A percentile compares a stretch with the other conserved stretches of the same genome.
phyloP scores from a whole-genome alignment of 768 basidiomycete species.

The Xerocomus potaroensis region DNA sequence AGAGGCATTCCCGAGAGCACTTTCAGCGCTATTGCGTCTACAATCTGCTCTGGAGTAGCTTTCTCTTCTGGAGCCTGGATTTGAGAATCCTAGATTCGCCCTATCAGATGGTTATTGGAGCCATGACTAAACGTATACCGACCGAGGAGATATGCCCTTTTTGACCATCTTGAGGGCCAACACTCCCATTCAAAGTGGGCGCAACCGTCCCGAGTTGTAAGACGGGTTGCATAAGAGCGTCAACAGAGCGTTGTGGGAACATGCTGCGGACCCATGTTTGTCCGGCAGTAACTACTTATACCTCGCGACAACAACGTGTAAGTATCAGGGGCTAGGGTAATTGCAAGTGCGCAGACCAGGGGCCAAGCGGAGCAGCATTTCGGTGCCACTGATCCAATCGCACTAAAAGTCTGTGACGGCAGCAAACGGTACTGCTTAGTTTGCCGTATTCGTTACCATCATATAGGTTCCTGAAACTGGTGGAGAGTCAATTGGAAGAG shows the following conservation, averaged over 20 bases:
- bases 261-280: background rate
- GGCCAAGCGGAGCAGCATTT: no score
- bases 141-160: slow-evolving; percentile 3
- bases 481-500: background rate
- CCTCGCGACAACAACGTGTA: background rate
- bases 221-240: slow-evolving; percentile 6
- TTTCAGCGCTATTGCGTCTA: slow-evolving; percentile 19
- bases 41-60: slow-evolving; percentile 4
- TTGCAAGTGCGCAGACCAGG: no score
- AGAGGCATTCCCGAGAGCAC: slow-evolving; percentile 20
- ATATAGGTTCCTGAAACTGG: background rate
- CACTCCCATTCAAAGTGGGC: slow-evolving; percentile 1
- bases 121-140: background rate
- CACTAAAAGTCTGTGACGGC: no score
- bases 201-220: slow-evolving; percentile 6
- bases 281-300: background rate
- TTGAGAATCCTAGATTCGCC: background rate
- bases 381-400: background rate
- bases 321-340: no score
- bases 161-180: background rate
- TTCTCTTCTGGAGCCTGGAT: slow-evolving; percentile 6
- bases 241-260: slow-evolving; percentile 6
- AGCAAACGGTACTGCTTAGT: no score
- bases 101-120: background rate
- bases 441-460: no score